Evolutionary conservation across 2,329 filamentous ascomycete species (phyloP).

Genomic region (Sphaerulina musiva): DNA sequence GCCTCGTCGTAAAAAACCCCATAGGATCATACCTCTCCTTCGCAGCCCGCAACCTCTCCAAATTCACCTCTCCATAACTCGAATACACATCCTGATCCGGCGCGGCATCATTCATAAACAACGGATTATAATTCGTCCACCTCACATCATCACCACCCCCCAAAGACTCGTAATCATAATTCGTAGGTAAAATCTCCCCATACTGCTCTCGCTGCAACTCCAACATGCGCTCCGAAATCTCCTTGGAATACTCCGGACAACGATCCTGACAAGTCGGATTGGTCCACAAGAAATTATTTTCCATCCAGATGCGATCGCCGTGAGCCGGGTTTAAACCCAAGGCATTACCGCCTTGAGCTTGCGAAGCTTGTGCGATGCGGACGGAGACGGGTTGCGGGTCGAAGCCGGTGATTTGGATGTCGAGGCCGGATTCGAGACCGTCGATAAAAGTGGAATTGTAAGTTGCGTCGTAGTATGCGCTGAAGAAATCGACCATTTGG

Average conservation of each 20-base stretch:
- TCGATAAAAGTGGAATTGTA: constrained; percentile 11
- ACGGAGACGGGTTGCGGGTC: constrained; percentile 18
- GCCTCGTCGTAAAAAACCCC: constrained; percentile 22
- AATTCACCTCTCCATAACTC: constrained; percentile 20
- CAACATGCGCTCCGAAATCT: constrained; percentile 8
- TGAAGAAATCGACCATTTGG: constrained; percentile 17
- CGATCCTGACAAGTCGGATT: constrained; percentile 16
- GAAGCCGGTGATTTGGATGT: constrained; percentile 20
- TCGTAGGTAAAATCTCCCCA: constrained; percentile 13
- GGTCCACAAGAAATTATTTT: constrained; percentile 20
- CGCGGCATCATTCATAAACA: constrained; percentile 25
- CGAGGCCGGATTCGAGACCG: constrained; percentile 11
- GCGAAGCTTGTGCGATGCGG: constrained; percentile 15
- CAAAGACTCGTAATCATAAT: constrained; percentile 14
- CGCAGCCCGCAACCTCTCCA: constrained; percentile 18
- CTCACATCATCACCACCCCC: not conserved
- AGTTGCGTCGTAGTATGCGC: constrained; percentile 11
- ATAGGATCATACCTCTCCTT: constrained; percentile 23
- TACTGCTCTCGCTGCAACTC: constrained; percentile 14
- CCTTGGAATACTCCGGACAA: constrained; percentile 15
- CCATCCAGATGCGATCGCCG: constrained; percentile 20
- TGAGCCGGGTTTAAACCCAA: constrained; percentile 16
- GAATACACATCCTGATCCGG: constrained; percentile 22
- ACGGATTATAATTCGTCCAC: constrained; percentile 14
- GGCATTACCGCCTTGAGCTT: constrained; percentile 17